These are phyloP conservation scores for Fonsecaea nubica DNA, from an alignment of 2,329 filamentous ascomycete species.

Conservation along the genomic window DNA sequence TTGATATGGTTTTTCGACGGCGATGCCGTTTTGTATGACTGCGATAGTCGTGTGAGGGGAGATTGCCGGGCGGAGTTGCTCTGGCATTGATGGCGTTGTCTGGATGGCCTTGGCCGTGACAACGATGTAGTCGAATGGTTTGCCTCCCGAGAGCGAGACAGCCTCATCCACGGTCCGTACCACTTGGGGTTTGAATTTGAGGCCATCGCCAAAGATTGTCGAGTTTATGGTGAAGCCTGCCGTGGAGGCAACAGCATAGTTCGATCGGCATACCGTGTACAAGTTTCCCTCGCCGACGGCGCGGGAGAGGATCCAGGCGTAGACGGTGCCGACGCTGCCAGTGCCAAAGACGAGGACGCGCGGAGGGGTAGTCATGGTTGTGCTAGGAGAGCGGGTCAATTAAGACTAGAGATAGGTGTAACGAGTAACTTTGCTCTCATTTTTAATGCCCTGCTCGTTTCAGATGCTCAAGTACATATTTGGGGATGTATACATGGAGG, in stretches of 20 bases:
- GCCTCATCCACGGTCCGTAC: slow-evolving; percentile 38
- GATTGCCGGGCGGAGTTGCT: slow-evolving; percentile 51
- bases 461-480: neutral
- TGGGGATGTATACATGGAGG: neutral
- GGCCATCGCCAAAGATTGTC: slow-evolving; percentile 38
- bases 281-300: slow-evolving; percentile 39
- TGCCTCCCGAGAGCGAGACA: slow-evolving; percentile 23
- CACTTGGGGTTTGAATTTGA: slow-evolving; percentile 40
- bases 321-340: slow-evolving; percentile 44
- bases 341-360: slow-evolving; percentile 46
- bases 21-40: slow-evolving; percentile 68
- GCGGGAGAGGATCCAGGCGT: slow-evolving; percentile 43
- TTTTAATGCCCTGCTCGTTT: neutral
- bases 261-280: slow-evolving; percentile 46
- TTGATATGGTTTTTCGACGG: slow-evolving; percentile 63
- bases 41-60: slow-evolving; percentile 58
- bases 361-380: slow-evolving; percentile 29
- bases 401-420: neutral
- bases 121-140: slow-evolving; percentile 56
- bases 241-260: slow-evolving; percentile 41
- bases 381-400: slow-evolving; percentile 12
- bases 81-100: slow-evolving; percentile 44
- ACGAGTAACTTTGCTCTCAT: neutral
- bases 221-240: slow-evolving; percentile 43
- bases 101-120: slow-evolving; percentile 57